phyloP scores from a whole-genome alignment of 805 yeast species.

The Ogataea pignaliae region DNA sequence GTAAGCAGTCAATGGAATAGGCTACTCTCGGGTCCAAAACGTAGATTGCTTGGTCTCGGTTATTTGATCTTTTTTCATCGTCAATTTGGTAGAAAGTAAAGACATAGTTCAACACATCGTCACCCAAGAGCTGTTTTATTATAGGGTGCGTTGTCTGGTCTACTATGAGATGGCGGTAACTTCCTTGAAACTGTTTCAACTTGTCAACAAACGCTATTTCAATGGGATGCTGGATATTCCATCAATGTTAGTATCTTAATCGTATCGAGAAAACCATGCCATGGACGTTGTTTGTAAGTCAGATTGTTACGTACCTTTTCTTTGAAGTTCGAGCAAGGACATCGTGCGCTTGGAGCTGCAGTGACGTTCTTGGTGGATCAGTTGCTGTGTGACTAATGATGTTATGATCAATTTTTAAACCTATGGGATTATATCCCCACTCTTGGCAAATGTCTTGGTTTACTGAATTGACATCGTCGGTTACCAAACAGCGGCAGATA shows the following conservation, averaged over 20 bases:
- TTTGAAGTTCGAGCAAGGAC: conserved; percentile 26
- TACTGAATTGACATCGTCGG: no score
- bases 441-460: no score
- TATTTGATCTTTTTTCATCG: conserved; percentile 24
- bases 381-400: no score
- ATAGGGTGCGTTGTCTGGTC: conserved; percentile 27
- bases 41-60: conserved; percentile 64
- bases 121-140: conserved; percentile 21
- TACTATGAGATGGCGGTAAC: conserved; percentile 27
- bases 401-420: no score
- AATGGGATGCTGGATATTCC: not conserved
- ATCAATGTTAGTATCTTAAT: not conserved
- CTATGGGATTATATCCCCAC: no score
- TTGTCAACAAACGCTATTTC: conserved; percentile 15
- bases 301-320: conserved; percentile 13
- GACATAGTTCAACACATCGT: conserved; percentile 26
- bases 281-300: not conserved
- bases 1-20: conserved; percentile 69
- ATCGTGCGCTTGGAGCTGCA: conserved; percentile 3
- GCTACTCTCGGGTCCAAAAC: conserved; percentile 58
- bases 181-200: conserved; percentile 15
- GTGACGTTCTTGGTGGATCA: no score
- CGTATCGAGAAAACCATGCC: not conserved
- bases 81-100: conserved; percentile 29
- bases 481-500: no score